Base-by-base conservation (phyloP, 306 rosid genomes). In the Aeschynomene evenia region DNA sequence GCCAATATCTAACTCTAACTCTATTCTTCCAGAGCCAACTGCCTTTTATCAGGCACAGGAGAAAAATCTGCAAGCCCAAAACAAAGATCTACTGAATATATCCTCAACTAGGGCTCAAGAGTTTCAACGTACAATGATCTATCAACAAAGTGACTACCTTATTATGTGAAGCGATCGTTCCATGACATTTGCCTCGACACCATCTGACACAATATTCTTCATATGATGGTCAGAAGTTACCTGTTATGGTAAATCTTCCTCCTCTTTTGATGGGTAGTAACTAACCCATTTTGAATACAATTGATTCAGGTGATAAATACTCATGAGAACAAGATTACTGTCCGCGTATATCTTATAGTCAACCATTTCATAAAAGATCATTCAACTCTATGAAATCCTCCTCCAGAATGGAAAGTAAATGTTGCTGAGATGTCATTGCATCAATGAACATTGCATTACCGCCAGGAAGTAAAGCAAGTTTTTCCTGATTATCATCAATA, bases 301-400 rank as follows among this genome's bases (percentile, higher is more conserved):
- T n/a, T 55, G 74, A 58, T 70, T 80, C 82, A 64, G 67, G 76
- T 46, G 64, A 75, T 43, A 52, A 36, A 22, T 54, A 72, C 62
- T 72, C 78, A 43, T 68, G 52, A 55, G 18, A 68, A 45, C 67
- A 69, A 66, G 50, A 70, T 37, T 53, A 66, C 59, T 55, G 68
- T 62, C 66, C 76, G 70, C 68, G 67, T 54, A 46, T 69, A 74
- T 67, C 51, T 66, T 63, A 55, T 13, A 45, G 75, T 62, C 68
- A 68, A 56, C 60, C 55, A 57, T 26, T 52, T 77, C 65, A 63
- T 45, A 18, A 19, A 43, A 91, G 87, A 81, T 91, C 97, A 52
- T 88, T 78, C 79, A 87, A 42, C 82, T 86, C 95, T 31, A 90
- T 59, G 69, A 74, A 90, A 81, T 84, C 88, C 19, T 71, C 88